Conservation (phyloP, 441 rosid species). For the Rhodomyrtus psidioides region DNA sequence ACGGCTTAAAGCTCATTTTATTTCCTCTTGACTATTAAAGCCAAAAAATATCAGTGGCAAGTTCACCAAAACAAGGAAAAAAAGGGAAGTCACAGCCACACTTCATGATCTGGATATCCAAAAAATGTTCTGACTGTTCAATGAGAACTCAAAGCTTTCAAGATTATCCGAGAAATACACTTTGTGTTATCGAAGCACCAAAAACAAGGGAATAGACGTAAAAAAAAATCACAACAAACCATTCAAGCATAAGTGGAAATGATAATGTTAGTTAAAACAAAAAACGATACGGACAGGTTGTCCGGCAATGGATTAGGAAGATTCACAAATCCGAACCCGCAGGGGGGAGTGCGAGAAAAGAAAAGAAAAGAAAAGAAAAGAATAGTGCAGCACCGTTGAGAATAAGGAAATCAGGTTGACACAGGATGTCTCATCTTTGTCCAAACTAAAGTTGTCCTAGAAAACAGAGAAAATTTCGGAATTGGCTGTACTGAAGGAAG, state of each 20-base stretch:
- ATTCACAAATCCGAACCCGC: background rate
- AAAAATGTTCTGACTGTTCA: background rate
- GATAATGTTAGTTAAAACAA: background rate
- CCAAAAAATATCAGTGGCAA: background rate
- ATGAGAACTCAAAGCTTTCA: background rate
- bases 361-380: background rate
- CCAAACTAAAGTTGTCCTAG: background rate
- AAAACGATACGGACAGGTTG: background rate
- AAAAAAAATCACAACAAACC: background rate
- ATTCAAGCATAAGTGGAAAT: background rate
- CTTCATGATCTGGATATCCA: background rate
- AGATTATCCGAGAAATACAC: background rate
- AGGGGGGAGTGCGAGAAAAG: background rate
- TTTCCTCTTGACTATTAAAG: background rate
- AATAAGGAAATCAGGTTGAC: background rate
- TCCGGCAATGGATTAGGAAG: background rate
- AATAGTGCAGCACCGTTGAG: background rate
- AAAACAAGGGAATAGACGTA: background rate
- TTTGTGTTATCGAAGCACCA: background rate
- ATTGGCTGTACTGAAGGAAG: background rate
- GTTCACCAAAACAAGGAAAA: background rate
- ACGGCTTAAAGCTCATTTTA: background rate
- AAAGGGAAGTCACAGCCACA: background rate
- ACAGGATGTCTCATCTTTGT: background rate
- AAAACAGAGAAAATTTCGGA: background rate